A percentile compares a stretch with the other conserved stretches of the same genome.
phyloP scores from a whole-genome alignment of 805 yeast genomes.

The Jamesozyma rosinii region DNA sequence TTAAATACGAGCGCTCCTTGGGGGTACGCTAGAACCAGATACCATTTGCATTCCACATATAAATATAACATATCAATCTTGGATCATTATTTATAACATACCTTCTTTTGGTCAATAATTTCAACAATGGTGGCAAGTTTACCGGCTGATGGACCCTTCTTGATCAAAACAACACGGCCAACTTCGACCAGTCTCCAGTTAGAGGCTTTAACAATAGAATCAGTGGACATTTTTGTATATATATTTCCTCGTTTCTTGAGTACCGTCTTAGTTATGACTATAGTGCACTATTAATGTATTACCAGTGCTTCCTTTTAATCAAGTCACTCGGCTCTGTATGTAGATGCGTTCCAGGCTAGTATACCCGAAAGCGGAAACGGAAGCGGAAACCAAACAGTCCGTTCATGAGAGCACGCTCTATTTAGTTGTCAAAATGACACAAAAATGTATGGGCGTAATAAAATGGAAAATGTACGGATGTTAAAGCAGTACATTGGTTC shows the following conservation, averaged over 20 bases:
- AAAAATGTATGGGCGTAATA: no score
- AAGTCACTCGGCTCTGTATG: not conserved
- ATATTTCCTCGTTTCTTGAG: not conserved
- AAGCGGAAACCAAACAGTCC: not conserved
- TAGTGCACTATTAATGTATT: not conserved
- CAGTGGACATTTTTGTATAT: conserved; percentile 44
- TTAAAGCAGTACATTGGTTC: no score
- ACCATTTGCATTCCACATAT: not conserved
- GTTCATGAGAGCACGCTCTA: no score
- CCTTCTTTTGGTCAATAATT: conserved; percentile 98
- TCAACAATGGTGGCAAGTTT: conserved; percentile 95
- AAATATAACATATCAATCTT: no score
- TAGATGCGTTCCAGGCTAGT: not conserved
- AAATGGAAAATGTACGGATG: no score
- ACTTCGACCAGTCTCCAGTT: conserved; percentile 99
- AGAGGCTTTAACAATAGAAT: conserved; percentile 80
- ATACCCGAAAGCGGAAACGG: not conserved
- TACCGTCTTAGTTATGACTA: not conserved
- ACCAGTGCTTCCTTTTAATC: not conserved
- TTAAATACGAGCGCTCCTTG: no score
- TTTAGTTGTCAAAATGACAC: no score
- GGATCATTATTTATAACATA: conserved; percentile 43
- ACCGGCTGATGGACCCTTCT: conserved; percentile 61
- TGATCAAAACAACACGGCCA: conserved; percentile 94
- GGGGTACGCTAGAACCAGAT: no score